These are phyloP conservation scores for Chenopodium album DNA, from an alignment of 148 eudicot species.

Conservation along the genomic window DNA sequence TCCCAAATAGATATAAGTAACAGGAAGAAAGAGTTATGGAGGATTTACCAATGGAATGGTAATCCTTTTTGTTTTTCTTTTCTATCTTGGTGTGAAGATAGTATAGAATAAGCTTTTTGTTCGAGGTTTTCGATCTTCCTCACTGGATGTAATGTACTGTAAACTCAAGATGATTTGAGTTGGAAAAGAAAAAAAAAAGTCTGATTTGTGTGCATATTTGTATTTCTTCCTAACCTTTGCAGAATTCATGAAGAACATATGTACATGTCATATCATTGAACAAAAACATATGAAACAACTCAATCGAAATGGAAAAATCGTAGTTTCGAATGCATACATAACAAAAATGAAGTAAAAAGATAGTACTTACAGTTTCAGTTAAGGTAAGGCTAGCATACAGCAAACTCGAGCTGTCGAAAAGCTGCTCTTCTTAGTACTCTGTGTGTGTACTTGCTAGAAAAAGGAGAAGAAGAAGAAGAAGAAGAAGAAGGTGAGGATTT, in stretches of 20 bases:
- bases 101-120: conserved; percentile 42
- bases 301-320: neutral
- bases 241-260: neutral
- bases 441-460: neutral
- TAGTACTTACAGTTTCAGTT: conserved; percentile 12
- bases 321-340: neutral
- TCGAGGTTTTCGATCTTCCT: conserved; percentile 12
- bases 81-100: conserved; percentile 44
- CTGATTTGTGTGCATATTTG: conserved; percentile 38
- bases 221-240: neutral
- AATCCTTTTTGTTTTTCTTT: conserved; percentile 32
- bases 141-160: conserved; percentile 49
- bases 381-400: neutral
- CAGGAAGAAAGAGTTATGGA: conserved; percentile 29
- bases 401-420: conserved; percentile 2
- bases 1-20: conserved; percentile 37
- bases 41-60: conserved; percentile 48
- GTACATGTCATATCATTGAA: too few species aligned
- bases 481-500: conserved; percentile 12
- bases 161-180: conserved; percentile 38
- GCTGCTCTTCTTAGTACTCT: neutral
- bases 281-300: too few species aligned
- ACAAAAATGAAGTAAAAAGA: neutral
- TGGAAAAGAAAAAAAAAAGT: conserved; percentile 34
- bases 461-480: conserved; percentile 42